A percentile compares a stretch with the other conserved stretches of the same genome.
These are phyloP conservation scores for Arthroderma uncinatum DNA, from an alignment of 2,329 filamentous ascomycete species.

Conservation along the genomic window DNA sequence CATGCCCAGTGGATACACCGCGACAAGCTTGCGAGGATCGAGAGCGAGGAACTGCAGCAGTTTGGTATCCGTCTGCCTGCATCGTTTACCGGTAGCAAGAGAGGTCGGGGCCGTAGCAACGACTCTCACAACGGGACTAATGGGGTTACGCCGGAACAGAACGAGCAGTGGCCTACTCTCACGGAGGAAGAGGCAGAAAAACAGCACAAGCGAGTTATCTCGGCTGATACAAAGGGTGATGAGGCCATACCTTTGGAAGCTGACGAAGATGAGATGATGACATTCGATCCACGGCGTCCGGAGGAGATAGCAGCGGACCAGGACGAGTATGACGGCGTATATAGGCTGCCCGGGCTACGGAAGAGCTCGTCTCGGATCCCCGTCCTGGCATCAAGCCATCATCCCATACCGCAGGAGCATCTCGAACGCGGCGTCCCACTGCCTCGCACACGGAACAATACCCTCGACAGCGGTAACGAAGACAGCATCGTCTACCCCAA, in stretches of 20 bases:
- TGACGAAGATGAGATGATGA: conserved; percentile 27
- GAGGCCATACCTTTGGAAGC: conserved; percentile 33
- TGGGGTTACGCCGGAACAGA: conserved; percentile 22
- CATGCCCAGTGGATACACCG: conserved; percentile 41
- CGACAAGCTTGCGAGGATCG: conserved; percentile 41
- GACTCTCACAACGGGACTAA: conserved; percentile 28
- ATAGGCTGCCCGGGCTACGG: conserved; percentile 43
- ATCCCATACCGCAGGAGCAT: conserved; percentile 59
- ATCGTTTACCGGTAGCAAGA: conserved; percentile 24
- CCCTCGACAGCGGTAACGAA: conserved; percentile 48
- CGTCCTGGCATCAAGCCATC: conserved; percentile 66
- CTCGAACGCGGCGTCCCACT: conserved; percentile 63
- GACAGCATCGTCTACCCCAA: conserved; percentile 50
- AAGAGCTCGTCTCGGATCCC: conserved; percentile 71
- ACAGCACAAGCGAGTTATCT: background rate
- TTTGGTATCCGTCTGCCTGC: conserved; percentile 34
- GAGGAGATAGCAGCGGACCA: conserved; percentile 59
- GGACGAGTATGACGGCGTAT: conserved; percentile 37
- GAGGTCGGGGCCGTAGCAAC: conserved; percentile 25
- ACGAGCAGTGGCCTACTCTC: conserved; percentile 25
- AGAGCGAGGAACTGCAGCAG: conserved; percentile 41
- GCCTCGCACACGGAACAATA: conserved; percentile 48
- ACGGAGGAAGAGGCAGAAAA: conserved; percentile 25
- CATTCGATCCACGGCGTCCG: conserved; percentile 57
- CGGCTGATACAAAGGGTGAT: conserved; percentile 25